phyloP scores from a whole-genome alignment of 2,329 filamentous ascomycete species.

The Calonectria hawksworthii region DNA sequence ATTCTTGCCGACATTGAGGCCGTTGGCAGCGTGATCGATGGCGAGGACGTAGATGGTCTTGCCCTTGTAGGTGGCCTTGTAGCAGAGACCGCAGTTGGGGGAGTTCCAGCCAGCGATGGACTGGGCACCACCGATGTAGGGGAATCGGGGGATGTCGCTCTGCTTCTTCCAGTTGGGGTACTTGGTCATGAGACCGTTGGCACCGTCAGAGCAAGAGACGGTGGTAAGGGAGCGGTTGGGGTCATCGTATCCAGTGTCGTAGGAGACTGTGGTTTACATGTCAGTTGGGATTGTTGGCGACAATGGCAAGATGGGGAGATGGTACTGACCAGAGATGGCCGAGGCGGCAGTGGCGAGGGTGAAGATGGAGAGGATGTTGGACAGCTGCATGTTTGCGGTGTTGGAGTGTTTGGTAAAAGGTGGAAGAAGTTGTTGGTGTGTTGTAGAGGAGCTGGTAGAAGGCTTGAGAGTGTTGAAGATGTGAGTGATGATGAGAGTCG shows the following conservation, averaged over 20 bases:
- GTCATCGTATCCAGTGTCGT: constrained; percentile 80
- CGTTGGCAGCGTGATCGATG: constrained; percentile 64
- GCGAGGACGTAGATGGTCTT: constrained; percentile 68
- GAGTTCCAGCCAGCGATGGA: constrained; percentile 71
- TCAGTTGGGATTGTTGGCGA: constrained; percentile 26
- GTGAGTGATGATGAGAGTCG: constrained; percentile 15
- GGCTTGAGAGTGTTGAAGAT: constrained; percentile 20
- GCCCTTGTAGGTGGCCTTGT: constrained; percentile 65
- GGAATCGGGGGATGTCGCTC: constrained; percentile 64
- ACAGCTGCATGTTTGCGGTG: constrained; percentile 59
- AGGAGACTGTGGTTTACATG: constrained; percentile 68
- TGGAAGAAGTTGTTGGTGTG: constrained; percentile 16
- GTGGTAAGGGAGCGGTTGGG: constrained; percentile 64
- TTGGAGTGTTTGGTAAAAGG: constrained; percentile 29
- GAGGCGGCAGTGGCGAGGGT: constrained; percentile 53
- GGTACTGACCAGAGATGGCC: constrained; percentile 51
- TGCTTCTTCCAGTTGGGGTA: constrained; percentile 71
- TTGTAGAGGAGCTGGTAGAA: constrained; percentile 20
- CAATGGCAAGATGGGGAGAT: background rate
- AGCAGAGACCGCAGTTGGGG: constrained; percentile 71
- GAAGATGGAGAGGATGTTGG: constrained; percentile 56
- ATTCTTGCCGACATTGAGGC: constrained; percentile 69
- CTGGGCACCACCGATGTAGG: constrained; percentile 68
- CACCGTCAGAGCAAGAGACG: constrained; percentile 77
- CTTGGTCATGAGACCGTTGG: constrained; percentile 73